Evolutionary conservation across 148 eudicot species (phyloP), one percentile per base, ranked within the genome.

Genomic region (Cornus controversa): DNA sequence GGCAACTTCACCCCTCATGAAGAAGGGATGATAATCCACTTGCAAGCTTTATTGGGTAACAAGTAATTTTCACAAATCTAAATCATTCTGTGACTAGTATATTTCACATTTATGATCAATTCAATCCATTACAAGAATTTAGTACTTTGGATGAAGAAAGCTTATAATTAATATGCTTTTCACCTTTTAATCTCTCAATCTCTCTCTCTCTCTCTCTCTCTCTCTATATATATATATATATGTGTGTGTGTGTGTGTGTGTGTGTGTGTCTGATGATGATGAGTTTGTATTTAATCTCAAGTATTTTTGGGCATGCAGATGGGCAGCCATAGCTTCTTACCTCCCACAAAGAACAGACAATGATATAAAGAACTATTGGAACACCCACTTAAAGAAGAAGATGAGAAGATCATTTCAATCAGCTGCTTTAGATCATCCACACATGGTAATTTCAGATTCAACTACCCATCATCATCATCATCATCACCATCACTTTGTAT

Each of bases 291-390:
- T n/a, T n/a, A n/a, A n/a, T 13, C 20, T 50, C 57, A 14, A 50
- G n/a, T n/a, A n/a, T 3, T 50, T 50, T 13, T 60, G 64, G 64
- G 67, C n/a, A n/a, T n/a, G n/a, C 85, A 94, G 98, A 83, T 94
- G 98, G 98, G 98, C 98, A 45, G 97, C 98, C 27, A 94, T 94
- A 77, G 98, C 98, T 36, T 90, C 98, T 2, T 94, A 94, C 81
- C 93, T 94, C 26, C 98, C 98, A 29, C 97, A 92, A 70, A 90
- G 98, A 80, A 94, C 98, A 42, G 98, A 94, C 27, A 94, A 94
- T 62, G 98, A 94, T 80, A 94, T 94, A 70, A 94, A 94, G 77
- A 94, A 94, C 77, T 92, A 92, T 57, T 94, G 98, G 98, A 94
- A 94, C 82, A 94, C 98, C 6, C 98, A 94, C 77, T 76, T 94